Percentiles rank a stretch among this genome's conserved stretches.
Conservation (phyloP, 352 stramenopile species). For the Phytopythium oedochilum region DNA sequence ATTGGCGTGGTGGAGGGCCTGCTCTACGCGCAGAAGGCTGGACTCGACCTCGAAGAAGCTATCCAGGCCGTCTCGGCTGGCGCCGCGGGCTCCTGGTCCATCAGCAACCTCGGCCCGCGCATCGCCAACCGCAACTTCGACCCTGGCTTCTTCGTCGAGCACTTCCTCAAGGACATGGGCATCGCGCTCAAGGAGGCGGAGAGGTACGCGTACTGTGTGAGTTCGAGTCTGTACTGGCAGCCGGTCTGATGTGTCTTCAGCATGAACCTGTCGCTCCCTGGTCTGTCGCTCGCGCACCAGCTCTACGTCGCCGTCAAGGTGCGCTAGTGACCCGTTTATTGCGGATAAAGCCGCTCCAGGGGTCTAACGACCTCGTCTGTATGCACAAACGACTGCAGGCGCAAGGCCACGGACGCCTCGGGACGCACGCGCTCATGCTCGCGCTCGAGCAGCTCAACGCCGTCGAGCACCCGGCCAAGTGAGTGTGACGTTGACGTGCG, state of each 20-base stretch:
- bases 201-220: constrained; percentile 14
- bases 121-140: constrained; percentile 89
- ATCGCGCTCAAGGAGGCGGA: constrained; percentile 86
- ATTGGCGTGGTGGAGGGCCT: constrained; percentile 87
- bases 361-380: not conserved
- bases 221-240: not conserved
- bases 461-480: constrained; percentile 12
- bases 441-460: constrained; percentile 85
- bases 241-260: constrained; percentile 11
- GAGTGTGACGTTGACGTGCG: too few species aligned
- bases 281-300: constrained; percentile 83
- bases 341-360: not conserved
- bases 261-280: constrained; percentile 86
- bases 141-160: constrained; percentile 88
- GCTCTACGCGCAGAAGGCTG: constrained; percentile 82
- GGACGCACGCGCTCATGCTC: constrained; percentile 87
- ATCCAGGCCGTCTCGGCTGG: constrained; percentile 84
- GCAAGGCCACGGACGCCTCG: constrained; percentile 74
- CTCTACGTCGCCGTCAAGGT: constrained; percentile 84
- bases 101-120: constrained; percentile 87
- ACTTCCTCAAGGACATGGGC: constrained; percentile 91
- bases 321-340: too few species aligned
- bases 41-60: constrained; percentile 81
- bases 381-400: constrained; percentile 22
- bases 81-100: constrained; percentile 86